Evolutionary conservation across 495 filamentous ascomycete genomes (phyloP), one percentile per base, ranked within the genome.

Genomic region (Neurospora sp.): DNA sequence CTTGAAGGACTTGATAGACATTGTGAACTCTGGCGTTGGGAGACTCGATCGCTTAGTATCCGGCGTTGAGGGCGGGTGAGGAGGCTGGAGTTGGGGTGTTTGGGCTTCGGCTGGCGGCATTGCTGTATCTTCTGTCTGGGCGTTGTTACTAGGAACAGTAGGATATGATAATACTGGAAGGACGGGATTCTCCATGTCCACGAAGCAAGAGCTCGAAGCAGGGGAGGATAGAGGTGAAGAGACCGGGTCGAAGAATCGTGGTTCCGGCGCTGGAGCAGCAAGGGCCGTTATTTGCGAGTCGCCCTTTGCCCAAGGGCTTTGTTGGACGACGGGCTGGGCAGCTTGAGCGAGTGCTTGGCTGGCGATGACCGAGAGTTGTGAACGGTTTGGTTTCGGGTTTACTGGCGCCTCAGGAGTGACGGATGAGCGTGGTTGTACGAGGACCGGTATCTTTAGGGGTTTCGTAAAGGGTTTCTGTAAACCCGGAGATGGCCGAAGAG

Each of bases 1-100:
- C 8, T 71, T 75, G 74, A 81, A 81, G 39, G 80, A 81, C 69
- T 78, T 80, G 66, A 77, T 76, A 0, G 79, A 80, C 12, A 79
- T 39, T 3, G 76, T 77, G 31, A 78, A 78, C n/a, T 81, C 78
- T 3, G 79, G 80, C 1, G 77, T 82, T 1, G 78, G 79, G 9
- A 81, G 74, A 72, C 78, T 74, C 1, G 79, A 78, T 11, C 46
- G 69, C 9, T 74, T 73, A 0, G 75, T 72, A 8, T 77, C 74
- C 0, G 80, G 80, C 0, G 80, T 82, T 6, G 79, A 79, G 2
- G 78, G 78, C 1, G 41, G 74, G 0, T 18, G 69, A 18, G 59
- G 46, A 31, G 39, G n/a, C 1, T 72, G 39, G 69, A 18, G 69
- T 69, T 77, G 20, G 27, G 54, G 54, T 37, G 54, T 66, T 66